Conservation (phyloP, 495 filamentous ascomycete species). For the Penicillium waksmanii region DNA sequence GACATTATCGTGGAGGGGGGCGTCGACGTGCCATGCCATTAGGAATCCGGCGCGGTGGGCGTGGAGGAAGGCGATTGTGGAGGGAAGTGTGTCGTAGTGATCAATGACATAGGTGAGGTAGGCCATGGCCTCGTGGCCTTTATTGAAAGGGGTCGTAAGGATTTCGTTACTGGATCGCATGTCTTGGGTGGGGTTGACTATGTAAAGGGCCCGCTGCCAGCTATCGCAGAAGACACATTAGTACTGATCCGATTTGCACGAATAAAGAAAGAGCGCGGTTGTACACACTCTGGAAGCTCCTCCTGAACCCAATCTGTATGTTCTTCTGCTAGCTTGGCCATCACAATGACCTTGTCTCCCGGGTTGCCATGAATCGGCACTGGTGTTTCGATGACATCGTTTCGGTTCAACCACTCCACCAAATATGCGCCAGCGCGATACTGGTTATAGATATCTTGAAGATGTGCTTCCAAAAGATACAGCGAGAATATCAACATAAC, state of each 20-base stretch:
- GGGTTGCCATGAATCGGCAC: conserved; percentile 12
- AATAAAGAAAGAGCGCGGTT: conserved; percentile 4
- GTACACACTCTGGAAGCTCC: conserved; percentile 53
- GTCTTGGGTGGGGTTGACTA: conserved; percentile 61
- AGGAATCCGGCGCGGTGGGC: conserved; percentile 54
- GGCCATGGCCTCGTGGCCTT: conserved; percentile 76
- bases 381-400: conserved; percentile 16
- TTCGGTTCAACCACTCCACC: conserved; percentile 35
- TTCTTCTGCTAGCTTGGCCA: conserved; percentile 61
- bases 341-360: conserved; percentile 56
- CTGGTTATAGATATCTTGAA: conserved; percentile 47
- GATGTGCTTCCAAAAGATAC: conserved; percentile 41
- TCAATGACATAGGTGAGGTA: conserved; percentile 77
- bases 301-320: conserved; percentile 63
- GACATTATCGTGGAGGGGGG: conserved; percentile 55
- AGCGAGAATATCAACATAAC: conserved; percentile 38
- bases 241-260: not conserved
- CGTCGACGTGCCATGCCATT: conserved; percentile 69
- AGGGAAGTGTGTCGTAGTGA: conserved; percentile 67
- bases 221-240: conserved; percentile 27
- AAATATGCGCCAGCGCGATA: conserved; percentile 51
- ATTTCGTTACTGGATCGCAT: conserved; percentile 44
- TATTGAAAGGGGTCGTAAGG: conserved; percentile 56
- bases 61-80: conserved; percentile 71
- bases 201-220: conserved; percentile 65